Evolutionary conservation across 257 asterid genomes (phyloP), one percentile per base, ranked within the genome.

Genomic region (Lycium ferocissimum): DNA sequence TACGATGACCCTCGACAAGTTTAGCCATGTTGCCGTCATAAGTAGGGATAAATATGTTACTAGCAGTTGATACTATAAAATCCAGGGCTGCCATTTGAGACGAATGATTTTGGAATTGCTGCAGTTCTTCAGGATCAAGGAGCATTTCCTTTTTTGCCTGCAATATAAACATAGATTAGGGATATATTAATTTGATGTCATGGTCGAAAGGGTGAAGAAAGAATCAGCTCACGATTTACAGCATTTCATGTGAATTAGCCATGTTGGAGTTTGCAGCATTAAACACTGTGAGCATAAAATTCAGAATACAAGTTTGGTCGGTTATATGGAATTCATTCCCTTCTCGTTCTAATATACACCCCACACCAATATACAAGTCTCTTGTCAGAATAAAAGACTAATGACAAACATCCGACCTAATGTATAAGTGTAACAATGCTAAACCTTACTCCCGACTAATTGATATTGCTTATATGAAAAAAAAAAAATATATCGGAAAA

Each of bases 41-140:
- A 13, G 98, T 94, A 81, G 98, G 98, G 81, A 94, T 87, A 81
- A 94, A 95, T 15, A 92, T 91, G 84, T 93, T 83, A 88, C 98
- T 94, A 78, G 98, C 94, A 43, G 86, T 90, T 65, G 98, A 95
- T 80, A 95, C 98, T 91, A 95, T 88, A 84, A 94, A 95, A 91
- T 95, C 98, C 3, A 95, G 93, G 45, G 98, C 98, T 51, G 98
- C 98, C 98, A 95, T 95, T 90, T 95, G 98, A 83, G 98, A 95
- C 40, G 98, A 94, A 89, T 95, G 98, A 67, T 95, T 94, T 91
- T 94, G 98, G 87, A 95, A 93, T 81, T 90, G 97, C 85, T 49
- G 87, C 87, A 94, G 84, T 33, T 93, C 98, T 85, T 88, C 91
- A 0, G 94, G 89, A 85, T 91, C 91, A 54, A 95, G 93, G 85